Evolutionary conservation across 495 filamentous ascomycete genomes (phyloP), one percentile per base, ranked within the genome.

Genomic region (Daldinia loculata): DNA sequence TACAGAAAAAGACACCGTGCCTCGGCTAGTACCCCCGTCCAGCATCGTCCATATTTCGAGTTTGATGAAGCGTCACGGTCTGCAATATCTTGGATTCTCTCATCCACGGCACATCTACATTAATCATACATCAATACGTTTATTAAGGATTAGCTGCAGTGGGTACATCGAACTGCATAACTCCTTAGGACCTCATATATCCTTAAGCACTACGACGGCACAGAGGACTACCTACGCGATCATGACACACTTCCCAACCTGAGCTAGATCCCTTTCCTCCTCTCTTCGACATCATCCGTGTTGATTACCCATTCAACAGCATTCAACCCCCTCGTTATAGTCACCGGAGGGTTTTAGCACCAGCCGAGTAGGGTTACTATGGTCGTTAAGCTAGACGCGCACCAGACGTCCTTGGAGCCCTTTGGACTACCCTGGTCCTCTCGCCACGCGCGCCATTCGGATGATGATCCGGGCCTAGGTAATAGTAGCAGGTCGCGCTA

Each of bases 211-310:
- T 66, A 71, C 56, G 36, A 61, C 32, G 38, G 56, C 58, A 6
- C 14, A 19, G 24, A 61, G 6, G 51, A 15, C 56, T 36, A 68
- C 22, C 56, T 65, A 65, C 65, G 70, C 70, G 70, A 72, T 56
- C 61, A 72, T 72, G 70, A 72, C 64, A 64, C 52, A 72, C 61
- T 72, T 72, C 61, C 70, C 70, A 53, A 72, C 70, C 26, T 72
- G 57, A 69, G 34, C 51, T 36, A 27, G 8, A 12, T 62, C 53
- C 27, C 50, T 26, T 66, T 57, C 34, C 55, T 30, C 61, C 61
- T 26, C 30, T 50, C 22, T n/a, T 45, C 41, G 27, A 55, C 17
- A 27, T 30, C 50, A 58, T 66, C 38, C 51, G 19, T 14, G 55
- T 64, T 50, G 59, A 15, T 53, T 41, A n/a, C 32, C 30, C 34